Base-by-base conservation (phyloP, 306 rosid genomes). In the Arachis hypogaea region DNA sequence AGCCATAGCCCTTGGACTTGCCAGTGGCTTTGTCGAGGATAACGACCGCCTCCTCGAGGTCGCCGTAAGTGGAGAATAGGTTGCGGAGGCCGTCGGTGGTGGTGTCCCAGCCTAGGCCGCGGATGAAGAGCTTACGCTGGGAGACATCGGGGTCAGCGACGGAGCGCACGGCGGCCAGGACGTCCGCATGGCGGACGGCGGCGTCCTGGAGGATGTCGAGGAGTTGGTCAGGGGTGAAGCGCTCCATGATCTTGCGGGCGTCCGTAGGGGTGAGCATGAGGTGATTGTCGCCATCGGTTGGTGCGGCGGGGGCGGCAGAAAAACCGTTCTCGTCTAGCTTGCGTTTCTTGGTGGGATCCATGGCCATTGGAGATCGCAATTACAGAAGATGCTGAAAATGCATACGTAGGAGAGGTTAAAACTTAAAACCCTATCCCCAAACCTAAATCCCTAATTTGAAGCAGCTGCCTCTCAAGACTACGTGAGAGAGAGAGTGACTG, bases 71-170 rank as follows among this genome's bases (percentile, higher is more conserved):
- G 14, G 99, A 90, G 81, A 95, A 95, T 49, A 95, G 92, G 6
- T 80, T 57, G 0, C 99, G 98, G 67, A 95, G 95, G 52, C 96
- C 92, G 2, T 95, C 99, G 9, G 96, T 87, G 68, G 96, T 87
- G 28, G 99, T 95, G 59, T 95, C 99, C 90, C 96, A 95, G 1
- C 99, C 97, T 11, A 95, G 97, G 28, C 99, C 99, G 1, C 99
- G 93, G 76, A 95, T 77, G 80, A 95, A 95, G 38, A 95, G 88
- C 88, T 95, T 95, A 3, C 99, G 98, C 83, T 87, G 99, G 4
- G 99, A 66, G 43, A 84, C 77, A 42, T 92, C 99, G 2, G 88
- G 52, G 57, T 95, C 98, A 0, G 93, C 96, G 12, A 88, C 47
- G 3, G 89, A 69, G 2, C 99, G 87, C 6, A 83, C 96, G 36